A percentile compares a stretch with the other conserved stretches of the same genome.
Evolutionary conservation across 805 yeast species (phyloP).

Genomic region (Aciculoconidium aculeatum): DNA sequence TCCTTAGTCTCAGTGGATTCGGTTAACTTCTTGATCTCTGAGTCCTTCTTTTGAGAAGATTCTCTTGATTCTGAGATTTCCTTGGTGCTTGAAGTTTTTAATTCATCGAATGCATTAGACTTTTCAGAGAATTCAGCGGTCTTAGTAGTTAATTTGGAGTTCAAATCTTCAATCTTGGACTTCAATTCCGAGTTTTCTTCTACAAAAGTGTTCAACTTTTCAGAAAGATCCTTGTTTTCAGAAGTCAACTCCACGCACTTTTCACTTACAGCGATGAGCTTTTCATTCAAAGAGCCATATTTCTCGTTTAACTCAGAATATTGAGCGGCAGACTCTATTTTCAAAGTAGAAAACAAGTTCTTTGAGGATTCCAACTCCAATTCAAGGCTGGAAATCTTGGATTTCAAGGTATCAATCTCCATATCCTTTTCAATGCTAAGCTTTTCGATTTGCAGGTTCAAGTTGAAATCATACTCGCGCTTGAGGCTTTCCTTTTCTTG

Average conservation of each 20-base stretch:
- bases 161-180: not conserved
- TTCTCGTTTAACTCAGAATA: slow-evolving; percentile 1
- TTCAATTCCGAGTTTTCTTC: not conserved
- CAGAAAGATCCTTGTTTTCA: not conserved
- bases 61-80: not conserved
- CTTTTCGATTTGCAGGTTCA: slow-evolving; percentile 20
- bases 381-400: slow-evolving; percentile 1
- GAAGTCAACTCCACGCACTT: slow-evolving; percentile 1
- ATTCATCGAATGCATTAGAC: too few species aligned
- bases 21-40: not conserved
- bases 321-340: too few species aligned
- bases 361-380: too few species aligned
- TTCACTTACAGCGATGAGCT: slow-evolving; percentile 1
- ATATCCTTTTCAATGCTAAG: slow-evolving; percentile 18
- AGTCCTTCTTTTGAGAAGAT: not conserved
- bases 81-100: too few species aligned
- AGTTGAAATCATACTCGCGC: slow-evolving; percentile 17
- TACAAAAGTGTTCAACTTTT: too few species aligned
- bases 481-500: slow-evolving; percentile 7
- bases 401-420: slow-evolving; percentile 10
- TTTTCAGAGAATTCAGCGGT: too few species aligned
- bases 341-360: not conserved
- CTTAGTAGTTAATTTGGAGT: not conserved
- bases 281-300: slow-evolving; percentile 1
- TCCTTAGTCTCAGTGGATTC: not conserved